Conservation (phyloP, 345 rosid genomes). For the Pistacia integerrima region DNA sequence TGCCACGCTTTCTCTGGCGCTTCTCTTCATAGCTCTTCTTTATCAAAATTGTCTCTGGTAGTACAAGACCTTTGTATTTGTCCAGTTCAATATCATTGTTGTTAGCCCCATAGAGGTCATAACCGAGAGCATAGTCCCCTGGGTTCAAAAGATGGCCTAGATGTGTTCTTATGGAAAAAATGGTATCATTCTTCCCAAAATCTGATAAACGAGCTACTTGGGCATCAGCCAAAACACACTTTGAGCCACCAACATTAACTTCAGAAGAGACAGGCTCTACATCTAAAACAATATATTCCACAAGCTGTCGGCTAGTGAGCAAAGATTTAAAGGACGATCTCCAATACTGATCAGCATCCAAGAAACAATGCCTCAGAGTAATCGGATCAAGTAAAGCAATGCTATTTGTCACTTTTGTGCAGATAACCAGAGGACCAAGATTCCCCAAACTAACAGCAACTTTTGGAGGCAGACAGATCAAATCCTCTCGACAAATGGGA, state of each 20-base stretch:
- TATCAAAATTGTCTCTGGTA: conserved; percentile 20
- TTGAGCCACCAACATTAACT: conserved; percentile 25
- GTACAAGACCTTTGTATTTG: conserved; percentile 21
- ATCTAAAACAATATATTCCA: conserved; percentile 21
- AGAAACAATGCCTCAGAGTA: conserved; percentile 18
- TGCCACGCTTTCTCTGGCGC: conserved; percentile 15
- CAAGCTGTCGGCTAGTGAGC: conserved; percentile 24
- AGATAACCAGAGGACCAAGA: conserved; percentile 24
- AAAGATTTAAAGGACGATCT: conserved; percentile 19
- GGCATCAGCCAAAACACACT: conserved; percentile 31
- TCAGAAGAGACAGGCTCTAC: conserved; percentile 17
- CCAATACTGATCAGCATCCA: conserved; percentile 24
- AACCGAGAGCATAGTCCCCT: conserved; percentile 20
- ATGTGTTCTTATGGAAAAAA: conserved; percentile 17
- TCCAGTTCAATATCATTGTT: conserved; percentile 23
- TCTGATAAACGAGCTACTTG: conserved; percentile 32
- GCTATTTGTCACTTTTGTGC: conserved; percentile 20
- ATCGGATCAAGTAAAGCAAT: conserved; percentile 19
- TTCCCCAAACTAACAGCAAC: conserved; percentile 34
- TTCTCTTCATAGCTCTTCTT: conserved; percentile 25
- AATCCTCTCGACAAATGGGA: conserved; percentile 43
- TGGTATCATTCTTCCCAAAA: conserved; percentile 22
- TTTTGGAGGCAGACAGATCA: conserved; percentile 36
- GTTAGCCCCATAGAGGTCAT: conserved; percentile 16
- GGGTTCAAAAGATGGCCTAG: conserved; percentile 19